A percentile compares a stretch with the other conserved stretches of the same genome.
phyloP scores from a whole-genome alignment of 2,329 filamentous ascomycete species.

The Phyllosticta paracitricarpa region DNA sequence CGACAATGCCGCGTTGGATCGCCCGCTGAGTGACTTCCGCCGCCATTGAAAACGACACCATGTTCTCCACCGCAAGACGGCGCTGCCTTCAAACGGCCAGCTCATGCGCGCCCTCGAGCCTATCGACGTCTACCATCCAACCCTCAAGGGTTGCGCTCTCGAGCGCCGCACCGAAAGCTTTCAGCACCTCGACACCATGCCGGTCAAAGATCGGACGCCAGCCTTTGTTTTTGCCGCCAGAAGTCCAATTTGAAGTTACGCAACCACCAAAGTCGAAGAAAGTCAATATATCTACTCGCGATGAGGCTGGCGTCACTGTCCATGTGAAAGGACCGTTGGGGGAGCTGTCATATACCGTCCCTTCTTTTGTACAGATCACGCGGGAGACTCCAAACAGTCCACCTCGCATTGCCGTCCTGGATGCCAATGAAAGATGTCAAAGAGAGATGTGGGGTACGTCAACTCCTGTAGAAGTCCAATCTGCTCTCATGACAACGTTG shows the following conservation, averaged over 20 bases:
- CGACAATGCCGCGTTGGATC: background rate
- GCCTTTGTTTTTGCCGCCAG: conserved; percentile 30
- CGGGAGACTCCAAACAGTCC: conserved; percentile 55
- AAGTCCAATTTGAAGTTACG: conserved; percentile 60
- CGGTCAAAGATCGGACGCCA: conserved; percentile 79
- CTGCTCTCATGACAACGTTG: background rate
- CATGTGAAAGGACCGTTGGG: conserved; percentile 74
- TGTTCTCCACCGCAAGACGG: conserved; percentile 56
- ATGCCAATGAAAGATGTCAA: conserved; percentile 62
- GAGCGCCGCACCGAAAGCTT: conserved; percentile 37
- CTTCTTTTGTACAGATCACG: conserved; percentile 63
- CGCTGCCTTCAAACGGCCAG: conserved; percentile 45
- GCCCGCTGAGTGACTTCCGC: background rate
- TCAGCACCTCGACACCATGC: conserved; percentile 59
- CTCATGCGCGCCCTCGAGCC: conserved; percentile 28
- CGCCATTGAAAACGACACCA: conserved; percentile 27
- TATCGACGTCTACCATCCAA: conserved; percentile 47
- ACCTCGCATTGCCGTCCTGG: conserved; percentile 58
- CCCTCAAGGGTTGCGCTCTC: background rate
- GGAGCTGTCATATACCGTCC: conserved; percentile 67
- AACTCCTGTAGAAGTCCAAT: background rate
- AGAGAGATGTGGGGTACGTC: conserved; percentile 88
- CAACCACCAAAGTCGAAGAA: conserved; percentile 49
- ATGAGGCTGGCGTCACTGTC: conserved; percentile 55
- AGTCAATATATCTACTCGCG: conserved; percentile 50